Percentiles rank a stretch among this genome's conserved stretches.
These are phyloP conservation scores for Benincasa hispida DNA, from an alignment of 306 rosid species.

Conservation along the genomic window DNA sequence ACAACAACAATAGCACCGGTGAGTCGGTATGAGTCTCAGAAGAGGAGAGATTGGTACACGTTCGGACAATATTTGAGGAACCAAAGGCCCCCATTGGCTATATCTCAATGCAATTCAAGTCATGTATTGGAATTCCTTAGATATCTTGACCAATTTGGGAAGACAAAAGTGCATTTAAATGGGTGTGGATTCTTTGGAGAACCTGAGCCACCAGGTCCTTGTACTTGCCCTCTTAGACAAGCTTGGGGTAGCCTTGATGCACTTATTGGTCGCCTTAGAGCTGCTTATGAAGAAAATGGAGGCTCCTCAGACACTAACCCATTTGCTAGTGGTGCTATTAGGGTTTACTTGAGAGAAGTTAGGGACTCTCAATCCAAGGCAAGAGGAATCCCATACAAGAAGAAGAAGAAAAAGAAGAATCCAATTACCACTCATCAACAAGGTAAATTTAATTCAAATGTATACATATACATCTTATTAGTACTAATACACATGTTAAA, in stretches of 20 bases:
- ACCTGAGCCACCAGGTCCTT: slow-evolving; percentile 44
- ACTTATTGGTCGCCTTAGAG: slow-evolving; percentile 45
- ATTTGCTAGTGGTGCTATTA: slow-evolving; percentile 31
- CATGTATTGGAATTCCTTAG: slow-evolving; percentile 41
- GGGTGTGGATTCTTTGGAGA: slow-evolving; percentile 46
- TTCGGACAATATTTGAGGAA: slow-evolving; percentile 50
- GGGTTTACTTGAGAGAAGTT: slow-evolving; percentile 37
- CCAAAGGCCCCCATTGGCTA: slow-evolving; percentile 41
- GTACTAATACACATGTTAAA: too few species aligned
- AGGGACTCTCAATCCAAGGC: slow-evolving; percentile 49
- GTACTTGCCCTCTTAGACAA: slow-evolving; percentile 45
- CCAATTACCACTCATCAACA: slow-evolving; percentile 1
- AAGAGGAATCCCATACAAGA: slow-evolving; percentile 47
- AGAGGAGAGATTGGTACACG: slow-evolving; percentile 48
- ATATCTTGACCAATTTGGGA: slow-evolving; percentile 46
- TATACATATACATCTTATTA: too few species aligned
- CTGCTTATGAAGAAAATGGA: slow-evolving; percentile 51
- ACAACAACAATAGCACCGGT: slow-evolving; percentile 4
- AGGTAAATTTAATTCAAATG: neutral
- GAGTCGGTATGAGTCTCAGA: slow-evolving; percentile 49
- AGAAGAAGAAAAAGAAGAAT: slow-evolving; percentile 46
- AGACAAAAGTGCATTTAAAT: slow-evolving; percentile 46
- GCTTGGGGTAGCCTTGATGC: slow-evolving; percentile 71
- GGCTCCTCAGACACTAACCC: slow-evolving; percentile 45
- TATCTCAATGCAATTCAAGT: slow-evolving; percentile 33